Evolutionary conservation across 108 stramenopile genomes (phyloP).

Genomic region (Pseudonitzschia multistriata): DNA sequence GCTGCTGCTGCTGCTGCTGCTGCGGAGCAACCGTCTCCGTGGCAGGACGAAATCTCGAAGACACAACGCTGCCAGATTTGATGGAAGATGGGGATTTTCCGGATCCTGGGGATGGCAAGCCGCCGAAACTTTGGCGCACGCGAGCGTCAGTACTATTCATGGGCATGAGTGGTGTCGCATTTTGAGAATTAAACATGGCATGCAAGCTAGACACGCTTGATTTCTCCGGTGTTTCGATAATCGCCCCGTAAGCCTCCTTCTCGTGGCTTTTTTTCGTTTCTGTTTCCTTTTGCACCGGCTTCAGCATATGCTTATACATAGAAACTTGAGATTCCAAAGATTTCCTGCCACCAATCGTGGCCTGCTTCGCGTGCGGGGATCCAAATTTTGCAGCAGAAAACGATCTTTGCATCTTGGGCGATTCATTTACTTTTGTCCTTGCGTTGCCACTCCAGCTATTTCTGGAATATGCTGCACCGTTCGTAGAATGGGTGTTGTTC

Average conservation of each 20-base stretch:
- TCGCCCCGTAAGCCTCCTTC: conserved; percentile 17
- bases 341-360: background rate
- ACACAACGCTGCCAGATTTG: background rate
- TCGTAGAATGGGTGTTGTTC: background rate
- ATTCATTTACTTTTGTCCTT: background rate
- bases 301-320: conserved; percentile 11
- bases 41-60: no score
- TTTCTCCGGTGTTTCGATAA: conserved; percentile 23
- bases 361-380: background rate
- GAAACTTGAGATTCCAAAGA: conserved; percentile 1
- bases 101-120: background rate
- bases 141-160: conserved; percentile 24
- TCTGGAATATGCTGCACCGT: no score
- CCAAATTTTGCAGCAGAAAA: conserved; percentile 1
- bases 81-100: background rate
- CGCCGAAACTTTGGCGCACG: conserved; percentile 21
- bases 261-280: background rate
- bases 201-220: conserved; percentile 22
- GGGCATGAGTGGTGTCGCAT: conserved; percentile 23
- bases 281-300: background rate
- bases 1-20: background rate
- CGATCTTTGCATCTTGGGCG: background rate
- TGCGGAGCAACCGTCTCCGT: no score
- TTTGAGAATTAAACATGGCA: conserved; percentile 26
- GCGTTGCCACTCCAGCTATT: no score